Evolutionary conservation across 345 rosid species (phyloP).

Genomic region (Reutealis trisperma): DNA sequence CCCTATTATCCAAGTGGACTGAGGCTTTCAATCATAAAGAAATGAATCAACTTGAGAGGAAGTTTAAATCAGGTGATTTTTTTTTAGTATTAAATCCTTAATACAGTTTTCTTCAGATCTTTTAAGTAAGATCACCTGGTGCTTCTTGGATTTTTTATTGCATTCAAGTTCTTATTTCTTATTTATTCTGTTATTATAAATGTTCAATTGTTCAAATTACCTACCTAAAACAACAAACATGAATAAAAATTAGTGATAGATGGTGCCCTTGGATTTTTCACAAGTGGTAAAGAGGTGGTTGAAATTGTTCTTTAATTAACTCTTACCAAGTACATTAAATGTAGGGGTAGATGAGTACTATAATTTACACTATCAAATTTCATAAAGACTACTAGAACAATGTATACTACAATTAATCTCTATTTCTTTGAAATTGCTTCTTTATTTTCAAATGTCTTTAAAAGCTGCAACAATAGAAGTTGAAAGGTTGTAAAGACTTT

Average conservation of each 20-base stretch:
- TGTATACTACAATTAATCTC: no score
- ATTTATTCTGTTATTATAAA: not conserved
- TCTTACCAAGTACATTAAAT: no score
- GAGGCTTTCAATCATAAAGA: not conserved
- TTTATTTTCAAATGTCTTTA: no score
- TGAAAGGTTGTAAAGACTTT: no score
- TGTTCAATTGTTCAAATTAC: not conserved
- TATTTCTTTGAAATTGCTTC: no score
- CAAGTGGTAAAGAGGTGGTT: no score
- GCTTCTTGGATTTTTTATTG: not conserved
- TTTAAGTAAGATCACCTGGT: not conserved
- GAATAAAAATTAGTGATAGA: not conserved
- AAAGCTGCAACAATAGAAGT: no score
- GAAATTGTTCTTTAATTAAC: no score
- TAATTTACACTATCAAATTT: no score
- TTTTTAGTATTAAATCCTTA: not conserved
- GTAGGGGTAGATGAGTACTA: no score
- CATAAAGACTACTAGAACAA: no score
- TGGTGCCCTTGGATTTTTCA: not conserved
- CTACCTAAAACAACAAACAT: not conserved
- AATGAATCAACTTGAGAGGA: constrained; percentile 7
- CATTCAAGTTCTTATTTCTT: no score
- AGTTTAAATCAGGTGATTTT: constrained; percentile 4
- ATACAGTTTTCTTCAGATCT: not conserved
- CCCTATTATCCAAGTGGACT: not conserved